These are phyloP conservation scores for Bipolaris cookei DNA, from an alignment of 2,329 filamentous ascomycete genomes.

Conservation along the genomic window DNA sequence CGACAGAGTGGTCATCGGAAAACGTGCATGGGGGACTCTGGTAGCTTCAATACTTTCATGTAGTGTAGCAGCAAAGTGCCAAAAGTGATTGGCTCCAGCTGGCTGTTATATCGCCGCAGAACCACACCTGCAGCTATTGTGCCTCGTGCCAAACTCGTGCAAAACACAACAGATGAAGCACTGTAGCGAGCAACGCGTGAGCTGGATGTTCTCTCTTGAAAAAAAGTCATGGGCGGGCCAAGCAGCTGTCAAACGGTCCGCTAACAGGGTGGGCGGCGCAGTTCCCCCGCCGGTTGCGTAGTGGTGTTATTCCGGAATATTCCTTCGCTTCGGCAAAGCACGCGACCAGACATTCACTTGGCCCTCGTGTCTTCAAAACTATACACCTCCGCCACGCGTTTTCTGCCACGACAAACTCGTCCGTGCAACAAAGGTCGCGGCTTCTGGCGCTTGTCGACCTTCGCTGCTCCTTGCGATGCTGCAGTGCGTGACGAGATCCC, in stretches of 20 bases:
- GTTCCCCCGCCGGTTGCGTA: constrained; percentile 25
- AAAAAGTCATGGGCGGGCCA: background rate
- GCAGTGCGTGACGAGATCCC: constrained; percentile 27
- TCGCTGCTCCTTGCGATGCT: constrained; percentile 30
- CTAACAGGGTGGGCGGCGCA: constrained; percentile 20
- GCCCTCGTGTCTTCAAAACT: constrained; percentile 33
- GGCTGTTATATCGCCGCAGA: constrained; percentile 26
- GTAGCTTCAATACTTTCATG: constrained; percentile 26
- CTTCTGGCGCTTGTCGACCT: constrained; percentile 24
- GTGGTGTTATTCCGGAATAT: constrained; percentile 27
- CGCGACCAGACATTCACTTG: constrained; percentile 40
- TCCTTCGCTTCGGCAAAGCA: constrained; percentile 33
- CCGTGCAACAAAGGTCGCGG: constrained; percentile 41
- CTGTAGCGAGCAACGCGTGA: constrained; percentile 1
- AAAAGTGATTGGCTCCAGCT: constrained; percentile 27
- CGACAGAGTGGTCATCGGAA: constrained; percentile 41
- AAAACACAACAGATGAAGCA: constrained; percentile 21
- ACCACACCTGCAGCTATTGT: constrained; percentile 18
- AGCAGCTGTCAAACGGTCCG: constrained; percentile 15
- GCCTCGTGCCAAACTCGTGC: constrained; percentile 15
- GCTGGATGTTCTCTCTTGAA: background rate
- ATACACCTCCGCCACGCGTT: constrained; percentile 25
- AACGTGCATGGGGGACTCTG: constrained; percentile 35
- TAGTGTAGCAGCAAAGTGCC: constrained; percentile 23
- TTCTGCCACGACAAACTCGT: constrained; percentile 18